Evolutionary conservation across 2,329 filamentous ascomycete species (phyloP), one percentile per base, ranked within the genome.

Genomic region (Fusarium nematophilum): DNA sequence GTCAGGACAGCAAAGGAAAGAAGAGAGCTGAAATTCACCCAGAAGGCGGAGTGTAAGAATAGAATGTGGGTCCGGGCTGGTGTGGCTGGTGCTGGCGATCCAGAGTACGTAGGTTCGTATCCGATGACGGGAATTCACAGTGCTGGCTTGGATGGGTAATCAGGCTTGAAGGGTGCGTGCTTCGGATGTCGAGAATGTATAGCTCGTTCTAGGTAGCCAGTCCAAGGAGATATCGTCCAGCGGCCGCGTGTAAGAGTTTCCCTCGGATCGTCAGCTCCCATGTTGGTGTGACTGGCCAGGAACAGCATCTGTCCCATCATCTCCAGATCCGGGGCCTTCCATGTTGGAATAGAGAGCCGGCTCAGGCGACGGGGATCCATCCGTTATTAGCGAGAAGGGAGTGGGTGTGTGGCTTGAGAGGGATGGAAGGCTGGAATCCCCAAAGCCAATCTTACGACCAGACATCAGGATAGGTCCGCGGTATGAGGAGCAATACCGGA

Each of bases 241-340:
- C 37, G 47, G 54, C 54, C 40, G 53, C 37, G 43, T 49, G 42
- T 37, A 46, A 37, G 42, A 14, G 30, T 23, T 31, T 17, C 40
- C 43, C 51, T 57, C 36, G 55, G 57, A 36, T 49, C 44, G 45
- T 44, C 50, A 48, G 49, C 45, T 61, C 61, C 45, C 50, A 57
- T 46, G 56, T 49, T 61, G 55, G 51, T 21, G 46, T 26, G 25
- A 31, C 45, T 11, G 26, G 4, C n/a, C 11, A 31, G 36, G 26
- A 13, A 23, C 36, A 38, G 45, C 17, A 17, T 25, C 31, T 14
- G 14, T 36, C 21, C 36, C 36, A 39, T 49, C 21, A 14, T 39
- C 25, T 29, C 25, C 21, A 21, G 14, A 13, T 15, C 37, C 23
- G 26, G 31, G 33, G 13, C 25, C 45, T 48, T 48, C 45, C 44